Conservation (phyloP, 176 grass and related monocot species). For the Musa acuminata region DNA sequence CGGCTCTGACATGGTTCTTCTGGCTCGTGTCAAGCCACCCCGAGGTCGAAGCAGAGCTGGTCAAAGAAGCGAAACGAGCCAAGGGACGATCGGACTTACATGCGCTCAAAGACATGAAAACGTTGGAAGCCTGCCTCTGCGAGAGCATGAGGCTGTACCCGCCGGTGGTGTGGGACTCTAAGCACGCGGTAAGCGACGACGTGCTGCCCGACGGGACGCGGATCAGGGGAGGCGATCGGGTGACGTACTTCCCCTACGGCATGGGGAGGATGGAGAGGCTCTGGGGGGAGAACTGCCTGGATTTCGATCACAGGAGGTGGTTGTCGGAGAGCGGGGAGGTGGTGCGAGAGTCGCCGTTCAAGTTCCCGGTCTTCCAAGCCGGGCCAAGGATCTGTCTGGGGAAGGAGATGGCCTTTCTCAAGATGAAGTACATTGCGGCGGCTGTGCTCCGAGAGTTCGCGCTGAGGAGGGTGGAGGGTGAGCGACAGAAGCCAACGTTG, state of each 20-base stretch:
- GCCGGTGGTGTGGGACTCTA: constrained; percentile 76
- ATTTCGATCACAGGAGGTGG: constrained; percentile 56
- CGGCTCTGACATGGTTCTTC: constrained; percentile 29
- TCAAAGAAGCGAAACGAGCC: constrained; percentile 19
- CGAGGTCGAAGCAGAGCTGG: constrained; percentile 34
- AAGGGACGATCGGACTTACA: constrained; percentile 22
- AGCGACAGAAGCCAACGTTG: no score
- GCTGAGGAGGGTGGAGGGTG: no score
- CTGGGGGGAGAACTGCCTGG: constrained; percentile 46
- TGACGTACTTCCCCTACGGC: constrained; percentile 88
- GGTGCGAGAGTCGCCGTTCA: constrained; percentile 55
- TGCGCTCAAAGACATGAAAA: constrained; percentile 36
- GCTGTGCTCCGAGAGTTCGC: background rate
- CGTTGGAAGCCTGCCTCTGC: constrained; percentile 60
- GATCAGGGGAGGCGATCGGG: constrained; percentile 44
- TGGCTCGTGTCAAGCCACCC: constrained; percentile 58
- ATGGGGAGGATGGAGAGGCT: constrained; percentile 76
- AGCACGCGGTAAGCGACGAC: constrained; percentile 48
- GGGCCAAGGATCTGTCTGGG: constrained; percentile 33
- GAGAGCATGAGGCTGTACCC: constrained; percentile 85
- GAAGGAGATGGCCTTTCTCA: background rate
- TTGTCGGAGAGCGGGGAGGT: constrained; percentile 11
- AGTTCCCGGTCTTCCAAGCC: constrained; percentile 73
- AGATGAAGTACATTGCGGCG: constrained; percentile 1
- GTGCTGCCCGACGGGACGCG: constrained; percentile 64